Conservation (phyloP, 2,329 filamentous ascomycete genomes). For the Rachicladosporium sp. region DNA sequence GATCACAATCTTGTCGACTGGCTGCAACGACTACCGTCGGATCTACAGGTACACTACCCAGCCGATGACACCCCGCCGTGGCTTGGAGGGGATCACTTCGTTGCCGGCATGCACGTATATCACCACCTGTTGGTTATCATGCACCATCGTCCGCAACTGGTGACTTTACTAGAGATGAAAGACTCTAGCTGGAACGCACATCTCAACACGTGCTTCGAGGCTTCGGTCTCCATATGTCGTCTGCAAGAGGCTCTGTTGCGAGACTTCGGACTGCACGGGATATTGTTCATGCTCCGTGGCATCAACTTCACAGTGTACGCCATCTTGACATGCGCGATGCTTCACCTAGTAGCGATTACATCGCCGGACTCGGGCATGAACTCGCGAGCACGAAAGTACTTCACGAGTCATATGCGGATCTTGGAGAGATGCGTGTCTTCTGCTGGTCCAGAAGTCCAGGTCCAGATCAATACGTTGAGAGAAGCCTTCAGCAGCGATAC, state of each 20-base stretch:
- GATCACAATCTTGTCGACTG: slow-evolving; percentile 67
- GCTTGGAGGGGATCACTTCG: slow-evolving; percentile 66
- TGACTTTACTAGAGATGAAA: slow-evolving; percentile 59
- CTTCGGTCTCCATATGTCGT: slow-evolving; percentile 74
- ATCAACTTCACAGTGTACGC: slow-evolving; percentile 95
- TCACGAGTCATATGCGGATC: slow-evolving; percentile 86
- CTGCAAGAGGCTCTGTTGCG: slow-evolving; percentile 73
- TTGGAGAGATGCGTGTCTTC: slow-evolving; percentile 71
- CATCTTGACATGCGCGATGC: slow-evolving; percentile 78
- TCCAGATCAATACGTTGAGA: slow-evolving; percentile 77
- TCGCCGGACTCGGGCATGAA: slow-evolving; percentile 86
- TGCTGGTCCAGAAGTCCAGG: slow-evolving; percentile 78
- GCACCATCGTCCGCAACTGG: slow-evolving; percentile 75
- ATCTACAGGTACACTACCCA: slow-evolving; percentile 67
- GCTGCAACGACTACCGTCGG: slow-evolving; percentile 62
- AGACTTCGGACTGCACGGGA: slow-evolving; percentile 62
- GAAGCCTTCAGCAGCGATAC: slow-evolving; percentile 83
- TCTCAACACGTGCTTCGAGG: slow-evolving; percentile 73
- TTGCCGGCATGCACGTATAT: slow-evolving; percentile 82
- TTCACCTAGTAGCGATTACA: slow-evolving; percentile 87
- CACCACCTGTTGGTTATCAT: slow-evolving; percentile 81
- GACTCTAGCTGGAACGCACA: slow-evolving; percentile 77
- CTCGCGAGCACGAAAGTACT: slow-evolving; percentile 73
- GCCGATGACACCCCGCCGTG: slow-evolving; percentile 68
- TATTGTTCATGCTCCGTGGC: slow-evolving; percentile 85